Conservation (phyloP, 2,329 filamentous ascomycete genomes). For the Cercospora sp. region DNA sequence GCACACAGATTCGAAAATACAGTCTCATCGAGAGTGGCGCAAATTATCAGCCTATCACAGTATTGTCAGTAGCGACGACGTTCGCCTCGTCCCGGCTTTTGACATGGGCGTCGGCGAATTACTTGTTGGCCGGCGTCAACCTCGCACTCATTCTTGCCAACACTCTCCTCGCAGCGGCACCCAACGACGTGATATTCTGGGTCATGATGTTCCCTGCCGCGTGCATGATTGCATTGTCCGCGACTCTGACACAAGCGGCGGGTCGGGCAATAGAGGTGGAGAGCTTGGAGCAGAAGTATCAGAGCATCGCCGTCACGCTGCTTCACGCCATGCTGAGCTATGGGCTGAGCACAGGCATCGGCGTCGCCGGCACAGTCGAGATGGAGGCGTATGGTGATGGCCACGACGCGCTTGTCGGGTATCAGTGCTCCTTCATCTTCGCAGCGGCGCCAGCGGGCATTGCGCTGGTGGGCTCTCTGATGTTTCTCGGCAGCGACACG, state of each 20-base stretch:
- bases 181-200: constrained; percentile 14
- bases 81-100: constrained; percentile 1
- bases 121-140: constrained; percentile 8
- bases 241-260: neutral
- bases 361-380: constrained; percentile 12
- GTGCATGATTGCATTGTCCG: neutral
- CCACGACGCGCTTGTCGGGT: neutral
- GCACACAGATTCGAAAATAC: constrained; percentile 5
- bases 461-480: constrained; percentile 3
- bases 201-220: constrained; percentile 14
- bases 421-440: constrained; percentile 9
- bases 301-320: constrained; percentile 4
- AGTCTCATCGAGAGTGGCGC: constrained; percentile 7
- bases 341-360: constrained; percentile 9
- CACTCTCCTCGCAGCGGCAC: constrained; percentile 13
- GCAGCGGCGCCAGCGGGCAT: constrained; percentile 7
- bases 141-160: constrained; percentile 5
- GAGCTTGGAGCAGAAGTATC: neutral
- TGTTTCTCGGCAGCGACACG: constrained; percentile 6
- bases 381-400: neutral
- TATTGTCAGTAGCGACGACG: neutral
- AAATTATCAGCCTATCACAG: constrained; percentile 8
- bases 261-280: neutral
- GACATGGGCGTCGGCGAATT: neutral
- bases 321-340: constrained; percentile 7